Conservation (phyloP, 768 basidiomycete species). For the Hypholoma fasciculare region DNA sequence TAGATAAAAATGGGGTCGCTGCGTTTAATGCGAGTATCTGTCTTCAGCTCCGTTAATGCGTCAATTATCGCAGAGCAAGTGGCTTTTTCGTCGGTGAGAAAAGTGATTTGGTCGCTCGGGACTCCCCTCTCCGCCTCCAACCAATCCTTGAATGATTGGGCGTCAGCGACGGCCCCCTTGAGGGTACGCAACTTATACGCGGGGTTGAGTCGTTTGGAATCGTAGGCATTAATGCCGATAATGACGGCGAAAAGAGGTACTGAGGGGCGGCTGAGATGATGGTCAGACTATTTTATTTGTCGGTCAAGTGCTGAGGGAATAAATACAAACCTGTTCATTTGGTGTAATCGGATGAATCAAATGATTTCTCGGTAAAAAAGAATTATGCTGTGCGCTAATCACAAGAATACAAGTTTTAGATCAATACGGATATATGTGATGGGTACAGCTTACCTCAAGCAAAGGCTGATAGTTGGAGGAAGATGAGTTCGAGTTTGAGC, state of each 20-base stretch:
- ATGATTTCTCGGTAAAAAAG: no score
- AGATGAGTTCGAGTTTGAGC: no score
- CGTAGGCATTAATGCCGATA: slow-evolving; percentile 13
- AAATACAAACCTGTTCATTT: no score
- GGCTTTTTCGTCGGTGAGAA: slow-evolving; percentile 7
- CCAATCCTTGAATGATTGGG: slow-evolving; percentile 1
- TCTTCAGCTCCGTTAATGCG: slow-evolving; percentile 1
- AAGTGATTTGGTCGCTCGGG: slow-evolving; percentile 1
- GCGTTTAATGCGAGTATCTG: not conserved
- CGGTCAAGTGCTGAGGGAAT: no score
- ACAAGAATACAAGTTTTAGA: no score
- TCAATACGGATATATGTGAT: no score
- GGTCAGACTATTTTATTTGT: no score
- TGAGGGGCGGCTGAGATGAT: not conserved
- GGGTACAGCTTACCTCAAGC: no score
- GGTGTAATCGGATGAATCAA: no score
- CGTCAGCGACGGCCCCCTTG: slow-evolving; percentile 11
- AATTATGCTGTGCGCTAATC: no score
- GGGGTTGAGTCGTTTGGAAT: not conserved
- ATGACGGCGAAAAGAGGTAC: slow-evolving; percentile 9
- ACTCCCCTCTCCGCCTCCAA: not conserved
- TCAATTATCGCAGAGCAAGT: slow-evolving; percentile 8
- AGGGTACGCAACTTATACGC: not conserved
- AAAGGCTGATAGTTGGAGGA: no score
- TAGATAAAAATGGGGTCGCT: slow-evolving; percentile 14